Base-by-base conservation (phyloP, 805 yeast species). In the Barnettozyma salicaria region DNA sequence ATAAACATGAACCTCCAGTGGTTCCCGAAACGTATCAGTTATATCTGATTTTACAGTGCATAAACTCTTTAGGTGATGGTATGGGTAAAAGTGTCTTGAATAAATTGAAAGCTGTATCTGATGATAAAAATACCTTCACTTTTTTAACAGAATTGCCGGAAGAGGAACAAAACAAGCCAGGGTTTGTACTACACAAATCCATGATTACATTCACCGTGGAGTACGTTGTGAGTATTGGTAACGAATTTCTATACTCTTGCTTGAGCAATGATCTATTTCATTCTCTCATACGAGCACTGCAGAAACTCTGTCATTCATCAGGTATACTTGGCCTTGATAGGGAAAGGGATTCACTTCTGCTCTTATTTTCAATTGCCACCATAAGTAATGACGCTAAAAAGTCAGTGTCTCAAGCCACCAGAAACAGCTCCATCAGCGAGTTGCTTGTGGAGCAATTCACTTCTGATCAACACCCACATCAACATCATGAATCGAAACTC, bases 221-320 rank as follows among this genome's bases (percentile, higher is more conserved):
- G 17, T 51, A 60, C 1, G 45, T 80, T 2, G 60, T 75, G 17
- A 56, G 62, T 4, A 59, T 73, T 20, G 72, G 70, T 32, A 60
- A 70, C 8, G 63, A 67, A 3, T 78, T 75, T 36, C 53, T 90
- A 7, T 77, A 77, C 48, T 74, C 88, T 0, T 65, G 82, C 5
- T 59, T 85, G 51, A 95, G 87, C 49, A 67, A 70, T 37, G 90
- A 83, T 13, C 52, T 77, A 16, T 89, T 84, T 56, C 82, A 82
- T 39, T 60, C 65, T 8, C 52, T 80, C 4, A 75, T 88, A 3
- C 65, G 95, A 27, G 72, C 94, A 0, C 67, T 85, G 7, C 97
- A 90, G 55, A 79, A 80, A 44, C 66, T 85, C 33, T 76, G 95
- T 6, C 96, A 87, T 54, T 76, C 89, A 0, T 72, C 89, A 0